A percentile compares a stretch with the other conserved stretches of the same genome.
Conservation (phyloP, 2,329 filamentous ascomycete genomes). For the Didymella segeticola region DNA sequence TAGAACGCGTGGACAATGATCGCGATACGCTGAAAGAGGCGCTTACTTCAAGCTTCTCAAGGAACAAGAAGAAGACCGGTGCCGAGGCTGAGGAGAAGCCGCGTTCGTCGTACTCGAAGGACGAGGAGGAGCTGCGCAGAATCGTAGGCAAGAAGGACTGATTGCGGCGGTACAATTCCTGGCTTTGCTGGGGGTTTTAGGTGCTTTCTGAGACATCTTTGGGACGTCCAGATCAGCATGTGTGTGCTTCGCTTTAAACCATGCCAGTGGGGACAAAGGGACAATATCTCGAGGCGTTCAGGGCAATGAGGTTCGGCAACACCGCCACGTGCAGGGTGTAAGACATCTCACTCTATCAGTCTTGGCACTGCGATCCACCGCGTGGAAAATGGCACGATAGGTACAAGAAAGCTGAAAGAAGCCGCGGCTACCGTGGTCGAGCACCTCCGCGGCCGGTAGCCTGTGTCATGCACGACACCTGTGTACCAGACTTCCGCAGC, state of each 20-base stretch:
- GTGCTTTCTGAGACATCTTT: not conserved
- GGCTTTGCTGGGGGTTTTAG: not conserved
- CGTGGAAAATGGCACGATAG: conserved; percentile 6
- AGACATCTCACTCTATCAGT: not conserved
- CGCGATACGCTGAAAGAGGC: conserved; percentile 42
- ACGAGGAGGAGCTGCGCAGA: conserved; percentile 49
- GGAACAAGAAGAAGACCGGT: conserved; percentile 37
- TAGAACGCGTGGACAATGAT: conserved; percentile 53
- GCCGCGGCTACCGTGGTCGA: conserved; percentile 2
- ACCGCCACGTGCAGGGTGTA: conserved; percentile 6
- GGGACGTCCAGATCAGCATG: not conserved
- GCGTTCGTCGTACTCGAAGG: conserved; percentile 41
- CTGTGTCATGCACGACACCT: conserved; percentile 13
- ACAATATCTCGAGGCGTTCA: not conserved
- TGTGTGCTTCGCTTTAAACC: not conserved
- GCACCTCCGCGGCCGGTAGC: conserved; percentile 34
- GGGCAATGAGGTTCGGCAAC: not conserved
- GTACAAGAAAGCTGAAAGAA: conserved; percentile 1
- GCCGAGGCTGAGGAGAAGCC: conserved; percentile 34
- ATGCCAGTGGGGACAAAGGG: not conserved
- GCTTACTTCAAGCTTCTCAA: conserved; percentile 39
- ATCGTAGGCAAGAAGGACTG: conserved; percentile 45
- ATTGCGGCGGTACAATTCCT: not conserved
- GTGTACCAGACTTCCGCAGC: conserved; percentile 4
- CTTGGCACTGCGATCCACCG: not conserved